These are phyloP conservation scores for Mycena maculata DNA, from an alignment of 768 basidiomycete species.

Conservation along the genomic window DNA sequence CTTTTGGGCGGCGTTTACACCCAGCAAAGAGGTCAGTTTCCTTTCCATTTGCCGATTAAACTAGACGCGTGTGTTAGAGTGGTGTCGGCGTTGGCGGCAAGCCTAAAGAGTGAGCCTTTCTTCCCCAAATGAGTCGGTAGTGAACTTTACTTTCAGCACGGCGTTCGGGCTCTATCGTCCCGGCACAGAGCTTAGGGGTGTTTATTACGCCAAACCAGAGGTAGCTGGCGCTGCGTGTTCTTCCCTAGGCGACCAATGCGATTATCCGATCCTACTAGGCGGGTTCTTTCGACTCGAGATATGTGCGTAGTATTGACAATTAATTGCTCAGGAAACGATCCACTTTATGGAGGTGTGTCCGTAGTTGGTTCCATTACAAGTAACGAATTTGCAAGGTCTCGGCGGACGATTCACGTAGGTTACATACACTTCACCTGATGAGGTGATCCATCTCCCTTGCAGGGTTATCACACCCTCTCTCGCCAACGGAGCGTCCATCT, in stretches of 20 bases:
- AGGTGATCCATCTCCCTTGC: slow-evolving; percentile 13
- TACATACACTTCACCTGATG: background rate
- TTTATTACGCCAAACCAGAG: slow-evolving; percentile 76
- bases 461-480: slow-evolving; percentile 83
- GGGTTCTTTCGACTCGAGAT: slow-evolving; percentile 25
- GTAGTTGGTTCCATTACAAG: background rate
- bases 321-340: slow-evolving; percentile 70
- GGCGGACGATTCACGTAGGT: slow-evolving; percentile 84
- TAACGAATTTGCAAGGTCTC: slow-evolving; percentile 58
- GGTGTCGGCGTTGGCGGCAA: slow-evolving; percentile 76
- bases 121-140: background rate
- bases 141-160: slow-evolving; percentile 58
- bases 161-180: slow-evolving; percentile 81
- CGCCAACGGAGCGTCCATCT: slow-evolving; percentile 78
- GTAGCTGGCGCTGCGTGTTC: slow-evolving; percentile 77
- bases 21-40: slow-evolving; percentile 73
- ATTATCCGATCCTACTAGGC: slow-evolving; percentile 84
- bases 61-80: slow-evolving; percentile 57
- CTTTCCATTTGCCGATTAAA: background rate
- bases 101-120: slow-evolving; percentile 70
- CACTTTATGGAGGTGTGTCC: slow-evolving; percentile 76
- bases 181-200: slow-evolving; percentile 79
- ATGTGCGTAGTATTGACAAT: background rate
- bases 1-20: slow-evolving; percentile 84
- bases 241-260: slow-evolving; percentile 71